Conservation (phyloP, 768 basidiomycete species). For the Naganishia friedmannii region DNA sequence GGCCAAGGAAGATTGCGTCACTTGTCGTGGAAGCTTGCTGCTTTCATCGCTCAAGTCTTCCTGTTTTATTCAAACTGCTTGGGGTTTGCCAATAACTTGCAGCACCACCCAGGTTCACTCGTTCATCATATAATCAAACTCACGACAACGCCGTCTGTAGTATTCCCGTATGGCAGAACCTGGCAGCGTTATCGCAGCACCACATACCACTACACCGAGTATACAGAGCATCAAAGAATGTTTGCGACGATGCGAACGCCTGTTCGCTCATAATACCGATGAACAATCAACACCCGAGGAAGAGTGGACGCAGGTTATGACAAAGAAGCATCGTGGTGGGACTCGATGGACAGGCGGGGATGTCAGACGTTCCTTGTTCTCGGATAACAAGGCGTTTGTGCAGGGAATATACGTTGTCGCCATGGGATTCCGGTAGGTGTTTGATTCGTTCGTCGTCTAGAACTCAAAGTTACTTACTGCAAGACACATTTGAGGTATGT, state of each 20-base stretch:
- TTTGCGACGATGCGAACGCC: not conserved
- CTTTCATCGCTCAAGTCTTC: too few relatives aligned
- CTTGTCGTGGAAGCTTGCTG: too few relatives aligned
- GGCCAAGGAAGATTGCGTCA: too few relatives aligned
- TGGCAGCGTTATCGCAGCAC: not conserved
- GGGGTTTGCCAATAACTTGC: too few relatives aligned
- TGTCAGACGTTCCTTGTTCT: not conserved
- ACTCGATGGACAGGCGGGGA: not conserved
- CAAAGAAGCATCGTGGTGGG: not conserved
- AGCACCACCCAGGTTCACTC: too few relatives aligned
- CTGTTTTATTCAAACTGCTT: too few relatives aligned
- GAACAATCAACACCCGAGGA: not conserved
- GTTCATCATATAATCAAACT: too few relatives aligned
- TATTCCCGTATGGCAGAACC: not conserved
- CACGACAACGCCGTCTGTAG: too few relatives aligned
- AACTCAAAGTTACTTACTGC: too few relatives aligned
- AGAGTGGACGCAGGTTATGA: not conserved
- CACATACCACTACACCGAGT: not conserved
- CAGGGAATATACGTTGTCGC: slow-evolving; percentile 19
- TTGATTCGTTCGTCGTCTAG: too few relatives aligned
- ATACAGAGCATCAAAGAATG: not conserved
- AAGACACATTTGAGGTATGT: too few relatives aligned
- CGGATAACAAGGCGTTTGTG: slow-evolving; percentile 13
- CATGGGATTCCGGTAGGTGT: not conserved
- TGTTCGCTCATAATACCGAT: not conserved